These are phyloP conservation scores for Gossypium mustelinum DNA, from an alignment of 345 rosid genomes.

Conservation along the genomic window DNA sequence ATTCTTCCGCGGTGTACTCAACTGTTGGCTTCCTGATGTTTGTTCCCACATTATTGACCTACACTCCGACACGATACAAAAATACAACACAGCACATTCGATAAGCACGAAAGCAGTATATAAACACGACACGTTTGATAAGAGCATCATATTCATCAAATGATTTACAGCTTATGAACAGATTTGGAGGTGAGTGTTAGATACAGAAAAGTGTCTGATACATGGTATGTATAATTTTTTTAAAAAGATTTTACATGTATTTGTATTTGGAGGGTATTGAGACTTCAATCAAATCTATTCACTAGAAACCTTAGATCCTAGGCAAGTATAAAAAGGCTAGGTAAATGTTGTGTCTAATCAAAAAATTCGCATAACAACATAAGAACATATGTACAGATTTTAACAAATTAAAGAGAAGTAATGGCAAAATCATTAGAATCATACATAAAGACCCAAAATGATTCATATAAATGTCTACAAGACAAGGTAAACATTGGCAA, in stretches of 20 bases:
- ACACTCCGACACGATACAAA: not conserved
- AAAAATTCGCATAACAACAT: too few relatives aligned
- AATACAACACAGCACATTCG: not conserved
- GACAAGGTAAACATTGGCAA: not conserved
- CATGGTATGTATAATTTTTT: too few relatives aligned
- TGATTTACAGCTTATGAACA: too few relatives aligned
- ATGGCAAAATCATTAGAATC: not conserved
- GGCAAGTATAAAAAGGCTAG: too few relatives aligned
- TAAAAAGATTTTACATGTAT: not conserved
- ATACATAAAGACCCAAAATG: not conserved
- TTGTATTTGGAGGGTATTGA: not conserved
- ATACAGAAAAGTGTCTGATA: too few relatives aligned
- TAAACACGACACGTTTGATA: not conserved
- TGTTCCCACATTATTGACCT: constrained; percentile 90
- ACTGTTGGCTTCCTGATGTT: constrained; percentile 73
- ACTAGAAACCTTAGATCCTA: too few relatives aligned
- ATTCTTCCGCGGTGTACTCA: constrained; percentile 66
- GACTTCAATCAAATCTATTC: too few relatives aligned
- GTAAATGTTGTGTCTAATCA: too few relatives aligned
- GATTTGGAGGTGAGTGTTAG: too few relatives aligned
- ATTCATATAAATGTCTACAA: not conserved
- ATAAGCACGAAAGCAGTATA: not conserved
- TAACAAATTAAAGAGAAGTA: not conserved
- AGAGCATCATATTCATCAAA: not conserved
- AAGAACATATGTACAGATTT: not conserved